phyloP scores from a whole-genome alignment of 768 basidiomycete genomes.

The Clavaria fumosa region DNA sequence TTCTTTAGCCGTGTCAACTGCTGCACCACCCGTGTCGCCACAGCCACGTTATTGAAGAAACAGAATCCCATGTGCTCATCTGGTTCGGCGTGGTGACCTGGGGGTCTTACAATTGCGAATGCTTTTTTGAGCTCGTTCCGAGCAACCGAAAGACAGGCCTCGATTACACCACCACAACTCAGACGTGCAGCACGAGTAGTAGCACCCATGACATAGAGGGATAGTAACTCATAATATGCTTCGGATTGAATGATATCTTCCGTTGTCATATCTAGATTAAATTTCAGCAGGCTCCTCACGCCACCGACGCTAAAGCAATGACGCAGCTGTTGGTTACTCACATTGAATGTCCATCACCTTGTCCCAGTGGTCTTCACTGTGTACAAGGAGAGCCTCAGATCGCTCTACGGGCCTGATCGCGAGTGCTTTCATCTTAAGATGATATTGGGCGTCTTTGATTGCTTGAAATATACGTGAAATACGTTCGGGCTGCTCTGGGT shows the following conservation, averaged over 20 bases:
- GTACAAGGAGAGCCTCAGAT: constrained; percentile 77
- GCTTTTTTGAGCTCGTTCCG: constrained; percentile 65
- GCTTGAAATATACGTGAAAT: constrained; percentile 62
- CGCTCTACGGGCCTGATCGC: constrained; percentile 58
- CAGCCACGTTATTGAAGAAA: constrained; percentile 97
- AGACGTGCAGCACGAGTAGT: constrained; percentile 77
- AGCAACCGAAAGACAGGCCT: constrained; percentile 78
- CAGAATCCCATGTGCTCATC: constrained; percentile 99
- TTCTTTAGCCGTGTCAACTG: constrained; percentile 53
- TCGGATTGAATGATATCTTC: constrained; percentile 65
- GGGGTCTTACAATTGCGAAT: constrained; percentile 92
- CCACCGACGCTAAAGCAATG: not conserved
- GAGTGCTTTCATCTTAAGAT: constrained; percentile 60
- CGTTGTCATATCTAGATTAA: constrained; percentile 45
- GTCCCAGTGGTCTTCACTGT: constrained; percentile 85
- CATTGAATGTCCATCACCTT: constrained; percentile 73
- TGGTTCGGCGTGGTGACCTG: constrained; percentile 97
- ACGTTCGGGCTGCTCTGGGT: constrained; percentile 68
- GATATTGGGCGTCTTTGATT: constrained; percentile 42
- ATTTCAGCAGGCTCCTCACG: constrained; percentile 1
- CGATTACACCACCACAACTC: constrained; percentile 91
- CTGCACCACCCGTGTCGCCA: constrained; percentile 75
- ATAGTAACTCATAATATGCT: constrained; percentile 78
- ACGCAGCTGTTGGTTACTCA: no score
- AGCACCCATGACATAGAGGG: constrained; percentile 78